Conservation (phyloP, 768 basidiomycete species). For the Amanita rimosa region DNA sequence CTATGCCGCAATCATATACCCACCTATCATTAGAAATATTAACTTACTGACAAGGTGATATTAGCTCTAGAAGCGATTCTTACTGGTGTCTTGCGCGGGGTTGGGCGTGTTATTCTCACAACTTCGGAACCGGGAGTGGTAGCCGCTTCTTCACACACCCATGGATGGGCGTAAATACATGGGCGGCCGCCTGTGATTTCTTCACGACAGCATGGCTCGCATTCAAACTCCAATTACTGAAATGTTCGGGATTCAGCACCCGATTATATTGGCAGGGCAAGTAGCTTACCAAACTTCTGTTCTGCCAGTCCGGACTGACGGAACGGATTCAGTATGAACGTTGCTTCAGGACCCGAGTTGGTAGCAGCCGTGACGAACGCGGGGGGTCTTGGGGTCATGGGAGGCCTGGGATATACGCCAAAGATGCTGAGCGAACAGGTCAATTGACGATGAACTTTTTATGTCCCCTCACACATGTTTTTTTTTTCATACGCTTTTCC, state of each 20-base stretch:
- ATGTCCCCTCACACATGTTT: background rate
- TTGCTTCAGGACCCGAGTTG: conserved; percentile 56
- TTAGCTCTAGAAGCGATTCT: no score
- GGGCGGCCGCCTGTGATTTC: no score
- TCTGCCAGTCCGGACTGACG: background rate
- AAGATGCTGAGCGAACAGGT: conserved; percentile 74
- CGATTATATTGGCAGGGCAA: conserved; percentile 72
- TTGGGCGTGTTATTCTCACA: no score
- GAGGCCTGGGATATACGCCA: conserved; percentile 80
- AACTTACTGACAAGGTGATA: background rate
- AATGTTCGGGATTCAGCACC: conserved; percentile 82
- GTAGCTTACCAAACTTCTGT: conserved; percentile 7
- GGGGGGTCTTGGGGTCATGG: conserved; percentile 88
- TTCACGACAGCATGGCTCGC: conserved; percentile 31
- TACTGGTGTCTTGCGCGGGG: no score
- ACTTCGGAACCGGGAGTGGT: no score
- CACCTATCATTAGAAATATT: background rate
- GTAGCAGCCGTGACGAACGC: conserved; percentile 93
- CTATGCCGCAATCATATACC: background rate
- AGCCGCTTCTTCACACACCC: no score
- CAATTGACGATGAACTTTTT: conserved; percentile 7
- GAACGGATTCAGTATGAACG: conserved; percentile 27
- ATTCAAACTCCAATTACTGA: conserved; percentile 82
- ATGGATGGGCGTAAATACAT: no score
- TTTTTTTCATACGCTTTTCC: background rate